These are phyloP conservation scores for Verruconis gallopava DNA, from an alignment of 2,329 filamentous ascomycete species.

Conservation along the genomic window DNA sequence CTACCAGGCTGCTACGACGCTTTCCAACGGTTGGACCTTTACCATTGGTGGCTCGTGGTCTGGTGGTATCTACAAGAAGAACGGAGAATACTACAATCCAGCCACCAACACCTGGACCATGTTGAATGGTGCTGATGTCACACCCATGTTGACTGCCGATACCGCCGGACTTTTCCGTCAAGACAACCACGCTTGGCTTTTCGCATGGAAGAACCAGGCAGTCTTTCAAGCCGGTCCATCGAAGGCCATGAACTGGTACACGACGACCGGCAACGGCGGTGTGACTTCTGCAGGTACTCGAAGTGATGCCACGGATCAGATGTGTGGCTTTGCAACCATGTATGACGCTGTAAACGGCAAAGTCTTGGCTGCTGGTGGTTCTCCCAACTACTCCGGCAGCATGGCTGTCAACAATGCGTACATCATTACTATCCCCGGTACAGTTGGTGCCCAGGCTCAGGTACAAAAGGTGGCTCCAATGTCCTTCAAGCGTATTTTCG, in stretches of 20 bases:
- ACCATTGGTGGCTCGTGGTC: constrained; percentile 46
- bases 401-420: constrained; percentile 33
- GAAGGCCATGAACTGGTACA: constrained; percentile 45
- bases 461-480: constrained; percentile 17
- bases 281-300: constrained; percentile 31
- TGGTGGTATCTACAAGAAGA: constrained; percentile 37
- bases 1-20: constrained; percentile 39
- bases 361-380: constrained; percentile 41
- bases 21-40: constrained; percentile 43
- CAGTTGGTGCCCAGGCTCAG: constrained; percentile 14
- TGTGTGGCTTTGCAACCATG: constrained; percentile 46
- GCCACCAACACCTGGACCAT: constrained; percentile 33
- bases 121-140: constrained; percentile 30
- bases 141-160: constrained; percentile 39
- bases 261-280: constrained; percentile 30
- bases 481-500: constrained; percentile 19
- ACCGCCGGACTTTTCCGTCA: constrained; percentile 29
- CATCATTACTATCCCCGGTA: constrained; percentile 37
- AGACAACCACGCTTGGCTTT: constrained; percentile 44
- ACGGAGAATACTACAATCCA: constrained; percentile 43
- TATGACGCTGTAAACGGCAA: constrained; percentile 43
- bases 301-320: constrained; percentile 34
- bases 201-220: constrained; percentile 34
- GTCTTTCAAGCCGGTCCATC: constrained; percentile 45
- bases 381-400: constrained; percentile 32